Percentiles rank a stretch among this genome's conserved stretches.
phyloP scores from a whole-genome alignment of 1,284 basidiomycete species.

The Pholiota adiposa region DNA sequence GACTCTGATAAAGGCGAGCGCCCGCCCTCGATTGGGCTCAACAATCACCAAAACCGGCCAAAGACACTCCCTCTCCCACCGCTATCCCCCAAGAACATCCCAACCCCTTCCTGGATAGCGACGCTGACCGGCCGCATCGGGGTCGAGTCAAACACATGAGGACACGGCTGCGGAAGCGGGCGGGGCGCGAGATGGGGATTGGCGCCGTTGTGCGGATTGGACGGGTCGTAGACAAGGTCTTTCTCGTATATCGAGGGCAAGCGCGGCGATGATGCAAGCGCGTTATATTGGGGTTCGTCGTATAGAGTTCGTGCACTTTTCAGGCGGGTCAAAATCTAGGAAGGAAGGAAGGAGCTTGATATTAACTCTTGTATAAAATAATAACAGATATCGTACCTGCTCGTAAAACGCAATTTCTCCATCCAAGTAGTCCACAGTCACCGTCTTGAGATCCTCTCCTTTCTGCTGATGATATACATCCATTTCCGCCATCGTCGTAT shows the following conservation, averaged over 20 bases:
- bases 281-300: conserved; percentile 49
- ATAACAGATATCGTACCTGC: conserved; percentile 48
- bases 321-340: conserved; percentile 59
- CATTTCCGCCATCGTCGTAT: conserved; percentile 88
- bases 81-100: conserved; percentile 57
- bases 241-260: conserved; percentile 76
- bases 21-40: neutral
- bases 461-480: conserved; percentile 80
- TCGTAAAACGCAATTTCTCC: conserved; percentile 78
- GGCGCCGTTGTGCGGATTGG: conserved; percentile 32
- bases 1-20: too few species aligned
- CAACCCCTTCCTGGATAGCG: conserved; percentile 72
- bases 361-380: neutral
- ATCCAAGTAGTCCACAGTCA: conserved; percentile 73
- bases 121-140: conserved; percentile 78
- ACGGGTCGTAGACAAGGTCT: conserved; percentile 45
- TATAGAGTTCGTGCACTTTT: conserved; percentile 56
- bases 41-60: conserved; percentile 64
- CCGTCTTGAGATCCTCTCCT: conserved; percentile 62
- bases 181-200: conserved; percentile 53
- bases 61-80: conserved; percentile 60
- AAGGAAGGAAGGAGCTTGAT: neutral
- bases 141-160: conserved; percentile 76
- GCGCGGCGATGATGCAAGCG: conserved; percentile 50
- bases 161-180: conserved; percentile 69